Evolutionary conservation across 2,329 filamentous ascomycete species (phyloP), one percentile per base, ranked within the genome.

Genomic region (Paracamarosporium sp.): DNA sequence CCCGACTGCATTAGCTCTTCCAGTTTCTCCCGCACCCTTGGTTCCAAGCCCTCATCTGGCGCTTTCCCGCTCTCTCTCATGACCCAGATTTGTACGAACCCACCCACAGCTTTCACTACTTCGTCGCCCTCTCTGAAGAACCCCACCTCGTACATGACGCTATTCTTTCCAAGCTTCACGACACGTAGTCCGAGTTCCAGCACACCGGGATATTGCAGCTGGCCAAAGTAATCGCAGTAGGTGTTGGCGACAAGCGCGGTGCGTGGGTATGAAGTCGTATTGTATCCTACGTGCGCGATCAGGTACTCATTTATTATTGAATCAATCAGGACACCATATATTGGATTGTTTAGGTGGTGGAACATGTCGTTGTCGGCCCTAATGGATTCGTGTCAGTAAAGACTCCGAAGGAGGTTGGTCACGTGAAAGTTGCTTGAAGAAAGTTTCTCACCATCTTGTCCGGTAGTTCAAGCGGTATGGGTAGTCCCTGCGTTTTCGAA

Each of bases 311-410:
- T 98, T 73, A 96, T 88, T 57, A 96, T 86, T 1, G 91, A 93
- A 80, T 98, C 94, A 76, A 96, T 95, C 55, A 96, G 83, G 61
- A 90, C 89, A 68, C 91, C 91, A 78, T 97, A 97, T 53, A 95
- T 84, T 38, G 88, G 90, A 73, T 96, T 97, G 80, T 97, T 97
- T 83, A 96, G 87, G 74, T 98, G 94, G 59, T 91, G 85, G 77
- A 95, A 97, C 91, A 96, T 95, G 80, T 97, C 93, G 73, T 96
- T 96, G 78, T 97, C 93, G 75, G 87, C 88, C 92, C 92, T 93
- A 54, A 1, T 6, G 22, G 2, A 7, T 31, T 41, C 40, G 24
- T 31, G 63, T 69, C 27, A 69, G 62, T 38, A 20, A 17, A 22
- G n/a, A 33, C 3, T 7, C 8, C 28, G 5, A 5, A 9, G 20